Conservation (phyloP, 768 basidiomycete species). For the Lactarius sp. region DNA sequence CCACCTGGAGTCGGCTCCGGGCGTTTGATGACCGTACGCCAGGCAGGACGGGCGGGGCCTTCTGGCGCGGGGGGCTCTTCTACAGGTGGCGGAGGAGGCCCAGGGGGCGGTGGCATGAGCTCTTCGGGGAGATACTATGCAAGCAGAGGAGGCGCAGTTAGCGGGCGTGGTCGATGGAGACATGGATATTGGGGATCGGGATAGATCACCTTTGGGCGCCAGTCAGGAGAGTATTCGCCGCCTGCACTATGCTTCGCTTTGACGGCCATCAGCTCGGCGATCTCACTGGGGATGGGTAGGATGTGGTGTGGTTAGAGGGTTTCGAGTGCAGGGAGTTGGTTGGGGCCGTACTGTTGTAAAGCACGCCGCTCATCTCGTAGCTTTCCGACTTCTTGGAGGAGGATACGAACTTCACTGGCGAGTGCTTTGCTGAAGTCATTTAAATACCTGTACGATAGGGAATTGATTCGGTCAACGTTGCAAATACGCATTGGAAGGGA, state of each 20-base stretch:
- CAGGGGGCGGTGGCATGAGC: slow-evolving; percentile 29
- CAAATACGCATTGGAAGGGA: background rate
- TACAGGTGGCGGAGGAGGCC: slow-evolving; percentile 39
- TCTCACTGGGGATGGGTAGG: slow-evolving; percentile 49
- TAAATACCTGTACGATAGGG: slow-evolving; percentile 38
- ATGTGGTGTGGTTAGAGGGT: background rate
- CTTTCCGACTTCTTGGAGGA: slow-evolving; percentile 56
- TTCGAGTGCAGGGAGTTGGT: background rate
- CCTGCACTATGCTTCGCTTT: slow-evolving; percentile 79
- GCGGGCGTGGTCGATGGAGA: background rate
- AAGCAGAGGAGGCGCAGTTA: background rate
- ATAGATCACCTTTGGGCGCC: slow-evolving; percentile 54
- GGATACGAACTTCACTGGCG: slow-evolving; percentile 55
- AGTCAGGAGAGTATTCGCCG: slow-evolving; percentile 72
- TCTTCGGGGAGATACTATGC: slow-evolving; percentile 34
- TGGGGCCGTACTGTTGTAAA: slow-evolving; percentile 46
- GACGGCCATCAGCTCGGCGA: slow-evolving; percentile 76
- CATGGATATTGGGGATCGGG: background rate
- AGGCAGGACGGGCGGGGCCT: slow-evolving; percentile 56
- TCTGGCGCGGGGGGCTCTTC: slow-evolving; percentile 40
- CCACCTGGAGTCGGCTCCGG: slow-evolving; percentile 31
- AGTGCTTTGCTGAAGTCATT: slow-evolving; percentile 62
- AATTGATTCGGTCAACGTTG: background rate
- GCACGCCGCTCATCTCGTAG: slow-evolving; percentile 54
- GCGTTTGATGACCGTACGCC: slow-evolving; percentile 68